Conservation (phyloP, 108 stramenopile species). For the Asterionellopsis glacialis region DNA sequence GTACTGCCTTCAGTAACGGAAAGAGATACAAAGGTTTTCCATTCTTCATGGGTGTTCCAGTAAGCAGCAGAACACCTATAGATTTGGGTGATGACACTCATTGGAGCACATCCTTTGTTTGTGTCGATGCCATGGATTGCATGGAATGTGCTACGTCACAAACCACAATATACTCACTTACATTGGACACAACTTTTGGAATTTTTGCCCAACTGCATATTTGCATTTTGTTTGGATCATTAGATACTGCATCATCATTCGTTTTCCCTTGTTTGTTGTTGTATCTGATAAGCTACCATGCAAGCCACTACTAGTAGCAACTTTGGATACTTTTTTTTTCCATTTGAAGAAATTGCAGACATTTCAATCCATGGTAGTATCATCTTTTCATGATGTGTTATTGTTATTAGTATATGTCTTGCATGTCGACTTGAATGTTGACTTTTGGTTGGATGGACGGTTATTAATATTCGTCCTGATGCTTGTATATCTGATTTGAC, state of each 20-base stretch:
- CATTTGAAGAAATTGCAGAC: too few species aligned
- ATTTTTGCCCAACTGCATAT: slow-evolving; percentile 65
- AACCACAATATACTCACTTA: slow-evolving; percentile 56
- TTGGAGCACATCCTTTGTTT: slow-evolving; percentile 58
- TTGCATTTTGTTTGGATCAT: slow-evolving; percentile 15
- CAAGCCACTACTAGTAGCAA: too few species aligned
- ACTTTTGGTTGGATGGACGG: too few species aligned
- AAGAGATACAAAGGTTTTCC: slow-evolving; percentile 79
- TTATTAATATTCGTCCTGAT: too few species aligned
- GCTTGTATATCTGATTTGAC: too few species aligned
- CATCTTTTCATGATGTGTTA: too few species aligned
- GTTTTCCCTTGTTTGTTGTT: slow-evolving; percentile 16
- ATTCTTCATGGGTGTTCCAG: slow-evolving; percentile 92
- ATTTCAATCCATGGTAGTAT: too few species aligned
- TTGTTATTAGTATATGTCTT: too few species aligned
- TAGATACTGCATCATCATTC: slow-evolving; percentile 10
- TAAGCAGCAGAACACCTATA: slow-evolving; percentile 65
- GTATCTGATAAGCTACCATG: too few species aligned
- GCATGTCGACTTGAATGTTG: too few species aligned
- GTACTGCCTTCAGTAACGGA: slow-evolving; percentile 68
- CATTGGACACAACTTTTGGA: slow-evolving; percentile 22
- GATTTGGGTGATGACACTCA: slow-evolving; percentile 45
- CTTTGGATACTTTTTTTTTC: too few species aligned
- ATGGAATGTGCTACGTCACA: slow-evolving; percentile 79
- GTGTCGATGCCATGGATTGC: slow-evolving; percentile 57